phyloP scores from a whole-genome alignment of 2,329 filamentous ascomycete species.

The Mycosphaerelloides madeirae region DNA sequence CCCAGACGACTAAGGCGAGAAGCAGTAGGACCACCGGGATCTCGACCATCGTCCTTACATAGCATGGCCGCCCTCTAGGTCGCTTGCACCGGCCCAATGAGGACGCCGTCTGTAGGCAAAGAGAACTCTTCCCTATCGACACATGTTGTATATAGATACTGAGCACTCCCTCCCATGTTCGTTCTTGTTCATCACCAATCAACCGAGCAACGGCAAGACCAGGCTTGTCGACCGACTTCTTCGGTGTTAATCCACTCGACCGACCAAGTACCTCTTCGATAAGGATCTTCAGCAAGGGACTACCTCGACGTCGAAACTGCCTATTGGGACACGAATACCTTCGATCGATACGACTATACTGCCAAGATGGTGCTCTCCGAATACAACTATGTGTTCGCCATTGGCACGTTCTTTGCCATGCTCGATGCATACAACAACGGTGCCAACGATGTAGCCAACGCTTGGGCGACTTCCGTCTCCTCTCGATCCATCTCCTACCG shows the following conservation, averaged over 20 bases:
- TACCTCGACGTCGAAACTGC: too few relatives aligned
- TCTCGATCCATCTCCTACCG: constrained; percentile 50
- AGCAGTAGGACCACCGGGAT: neutral
- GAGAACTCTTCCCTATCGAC: neutral
- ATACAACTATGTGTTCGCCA: constrained; percentile 60
- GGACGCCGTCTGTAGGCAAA: too few relatives aligned
- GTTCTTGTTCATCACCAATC: too few relatives aligned
- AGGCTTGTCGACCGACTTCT: too few relatives aligned
- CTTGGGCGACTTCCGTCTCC: constrained; percentile 51
- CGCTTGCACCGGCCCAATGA: neutral
- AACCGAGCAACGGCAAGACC: too few relatives aligned
- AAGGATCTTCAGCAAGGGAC: too few relatives aligned
- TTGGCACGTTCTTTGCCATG: constrained; percentile 61
- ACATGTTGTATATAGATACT: too few relatives aligned
- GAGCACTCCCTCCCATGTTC: too few relatives aligned
- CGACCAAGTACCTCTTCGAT: too few relatives aligned
- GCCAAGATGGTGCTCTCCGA: constrained; percentile 43
- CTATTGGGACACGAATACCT: too few relatives aligned
- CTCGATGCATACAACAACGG: constrained; percentile 65
- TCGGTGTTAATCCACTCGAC: too few relatives aligned
- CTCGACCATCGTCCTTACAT: neutral
- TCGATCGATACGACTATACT: neutral
- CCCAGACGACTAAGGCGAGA: constrained; percentile 1
- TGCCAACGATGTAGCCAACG: constrained; percentile 53
- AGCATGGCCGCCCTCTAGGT: neutral